Conservation (phyloP, 495 filamentous ascomycete species). For the Aspergillus mulundensis region DNA sequence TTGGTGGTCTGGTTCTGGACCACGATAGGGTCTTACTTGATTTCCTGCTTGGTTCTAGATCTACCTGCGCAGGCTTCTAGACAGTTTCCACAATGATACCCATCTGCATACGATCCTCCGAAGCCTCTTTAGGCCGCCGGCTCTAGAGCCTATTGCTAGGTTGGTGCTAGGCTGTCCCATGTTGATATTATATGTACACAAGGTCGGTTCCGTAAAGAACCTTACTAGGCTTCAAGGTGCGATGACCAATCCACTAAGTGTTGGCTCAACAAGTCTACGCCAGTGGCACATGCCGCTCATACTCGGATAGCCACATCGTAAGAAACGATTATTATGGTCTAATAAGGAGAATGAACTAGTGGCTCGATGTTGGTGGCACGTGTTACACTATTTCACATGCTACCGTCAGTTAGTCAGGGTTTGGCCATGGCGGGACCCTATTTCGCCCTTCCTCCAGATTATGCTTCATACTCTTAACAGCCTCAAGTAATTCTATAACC, state of each 20-base stretch:
- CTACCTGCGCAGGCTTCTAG: constrained; percentile 5
- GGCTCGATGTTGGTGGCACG: no score
- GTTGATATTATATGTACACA: no score
- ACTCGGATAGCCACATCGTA: no score
- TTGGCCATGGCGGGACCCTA: neutral
- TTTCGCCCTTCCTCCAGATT: neutral
- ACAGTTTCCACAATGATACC: constrained; percentile 33
- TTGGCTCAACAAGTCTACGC: neutral
- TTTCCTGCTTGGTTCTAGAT: constrained; percentile 10
- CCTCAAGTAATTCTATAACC: no score
- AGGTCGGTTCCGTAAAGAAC: no score
- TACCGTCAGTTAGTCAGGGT: neutral
- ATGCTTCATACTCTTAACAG: no score
- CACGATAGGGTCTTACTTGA: neutral
- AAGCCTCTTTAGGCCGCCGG: constrained; percentile 1
- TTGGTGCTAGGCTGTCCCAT: neutral
- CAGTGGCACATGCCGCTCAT: no score
- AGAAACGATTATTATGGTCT: no score
- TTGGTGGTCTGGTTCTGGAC: neutral
- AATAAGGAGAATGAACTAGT: no score
- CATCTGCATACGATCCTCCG: constrained; percentile 18
- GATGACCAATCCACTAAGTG: neutral
- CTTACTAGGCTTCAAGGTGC: neutral
- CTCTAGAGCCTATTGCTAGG: neutral
- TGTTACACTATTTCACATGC: neutral